A percentile compares a stretch with the other conserved stretches of the same genome.
These are phyloP conservation scores for Wickerhamomyces mucosus DNA, from an alignment of 805 yeast species.

Conservation along the genomic window DNA sequence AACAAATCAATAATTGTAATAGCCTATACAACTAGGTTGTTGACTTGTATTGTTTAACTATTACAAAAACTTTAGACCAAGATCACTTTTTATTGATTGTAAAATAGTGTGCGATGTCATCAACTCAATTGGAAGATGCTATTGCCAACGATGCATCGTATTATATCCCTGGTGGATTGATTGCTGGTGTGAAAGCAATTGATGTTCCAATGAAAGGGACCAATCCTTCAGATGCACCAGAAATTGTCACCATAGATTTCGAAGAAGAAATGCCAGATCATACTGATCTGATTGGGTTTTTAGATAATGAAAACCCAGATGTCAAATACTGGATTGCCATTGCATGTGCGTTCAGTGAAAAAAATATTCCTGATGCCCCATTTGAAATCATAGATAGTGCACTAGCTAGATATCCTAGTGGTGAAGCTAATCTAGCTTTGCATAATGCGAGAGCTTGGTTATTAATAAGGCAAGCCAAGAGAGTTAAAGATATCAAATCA, in stretches of 20 bases:
- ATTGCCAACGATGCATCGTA: slow-evolving; percentile 6
- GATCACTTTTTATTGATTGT: no score
- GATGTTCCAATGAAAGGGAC: slow-evolving; percentile 57
- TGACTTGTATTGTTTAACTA: no score
- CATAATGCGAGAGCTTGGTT: slow-evolving; percentile 70
- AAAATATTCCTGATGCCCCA: slow-evolving; percentile 51
- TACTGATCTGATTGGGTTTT: slow-evolving; percentile 63
- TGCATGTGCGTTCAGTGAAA: slow-evolving; percentile 69
- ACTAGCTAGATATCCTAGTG: slow-evolving; percentile 6
- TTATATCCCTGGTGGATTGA: slow-evolving; percentile 5
- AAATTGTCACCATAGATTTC: slow-evolving; percentile 78
- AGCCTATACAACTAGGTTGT: no score
- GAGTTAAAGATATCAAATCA: slow-evolving; percentile 6
- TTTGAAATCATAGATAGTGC: slow-evolving; percentile 17
- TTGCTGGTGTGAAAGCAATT: slow-evolving; percentile 8
- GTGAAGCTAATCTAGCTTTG: slow-evolving; percentile 30
- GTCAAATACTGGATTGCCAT: slow-evolving; percentile 77
- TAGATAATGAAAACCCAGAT: slow-evolving; percentile 73
- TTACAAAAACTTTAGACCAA: no score
- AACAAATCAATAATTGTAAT: no score
- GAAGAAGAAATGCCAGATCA: slow-evolving; percentile 83
- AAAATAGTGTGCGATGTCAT: no score
- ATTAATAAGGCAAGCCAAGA: slow-evolving; percentile 36
- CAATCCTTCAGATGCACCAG: slow-evolving; percentile 39
- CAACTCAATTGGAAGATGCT: slow-evolving; percentile 5